A percentile compares a stretch with the other conserved stretches of the same genome.
Conservation (phyloP, 495 filamentous ascomycete species). For the Cladorrhinum samala region DNA sequence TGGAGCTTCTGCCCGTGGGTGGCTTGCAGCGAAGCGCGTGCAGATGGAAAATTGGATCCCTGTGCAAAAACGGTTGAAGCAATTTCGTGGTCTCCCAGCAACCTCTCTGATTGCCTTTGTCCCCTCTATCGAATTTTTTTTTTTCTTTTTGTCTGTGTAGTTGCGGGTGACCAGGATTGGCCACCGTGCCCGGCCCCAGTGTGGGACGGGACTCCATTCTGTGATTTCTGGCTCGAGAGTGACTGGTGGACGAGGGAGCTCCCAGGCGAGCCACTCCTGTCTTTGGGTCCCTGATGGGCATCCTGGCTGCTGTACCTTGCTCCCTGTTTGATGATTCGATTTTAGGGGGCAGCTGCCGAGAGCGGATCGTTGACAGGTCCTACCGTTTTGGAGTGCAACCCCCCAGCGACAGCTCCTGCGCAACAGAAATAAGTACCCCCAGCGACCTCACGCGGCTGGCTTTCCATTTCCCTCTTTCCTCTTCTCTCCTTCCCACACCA, state of each 20-base stretch:
- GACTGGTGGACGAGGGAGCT: neutral
- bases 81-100: conserved; percentile 31
- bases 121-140: conserved; percentile 2
- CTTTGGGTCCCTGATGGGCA: neutral
- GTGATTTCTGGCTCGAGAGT: neutral
- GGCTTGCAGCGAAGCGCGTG: conserved; percentile 28
- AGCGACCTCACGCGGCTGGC: conserved; percentile 12
- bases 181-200: too few relatives aligned
- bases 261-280: neutral
- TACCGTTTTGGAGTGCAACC: conserved; percentile 9
- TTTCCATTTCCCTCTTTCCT: conserved; percentile 16
- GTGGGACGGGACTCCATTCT: too few relatives aligned
- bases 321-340: conserved; percentile 7
- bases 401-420: neutral
- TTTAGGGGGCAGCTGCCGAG: conserved; percentile 1
- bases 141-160: conserved; percentile 17
- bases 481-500: conserved; percentile 7
- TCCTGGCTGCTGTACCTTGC: conserved; percentile 3
- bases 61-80: conserved; percentile 31
- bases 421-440: conserved; percentile 24
- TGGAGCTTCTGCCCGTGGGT: conserved; percentile 8
- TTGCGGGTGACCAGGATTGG: neutral
- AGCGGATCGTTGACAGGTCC: neutral
- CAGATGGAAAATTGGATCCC: conserved; percentile 21
- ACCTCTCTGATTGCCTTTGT: conserved; percentile 13